Base-by-base conservation (phyloP, 352 stramenopile genomes). In the Phytophthora lateralis region DNA sequence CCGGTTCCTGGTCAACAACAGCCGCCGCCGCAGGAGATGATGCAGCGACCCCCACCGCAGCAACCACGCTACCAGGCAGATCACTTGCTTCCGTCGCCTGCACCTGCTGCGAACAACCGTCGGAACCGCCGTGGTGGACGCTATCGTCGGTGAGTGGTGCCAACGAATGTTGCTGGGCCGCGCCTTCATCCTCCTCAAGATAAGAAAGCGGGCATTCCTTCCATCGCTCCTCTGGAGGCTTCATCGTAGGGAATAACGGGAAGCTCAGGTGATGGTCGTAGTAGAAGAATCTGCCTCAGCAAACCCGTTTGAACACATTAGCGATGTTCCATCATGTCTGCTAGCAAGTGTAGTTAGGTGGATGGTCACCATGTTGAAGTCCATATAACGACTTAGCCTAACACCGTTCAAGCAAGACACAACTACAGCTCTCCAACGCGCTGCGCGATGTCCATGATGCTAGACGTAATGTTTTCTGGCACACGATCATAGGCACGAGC, bases 401-500 rank as follows among this genome's bases (percentile, higher is more conserved):
- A 20, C 26, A 42, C 29, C 3, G 6, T 44, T 34, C 20, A 35
- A 20, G 11, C 44, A 11, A 42, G 12, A 21, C 32, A 30, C 24
- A 34, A 45, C 53, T 75, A 80, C 10, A 80, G 51, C 18, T 80
- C 66, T 20, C 72, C 69, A 24, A 92, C 66, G n/a, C 79, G 80
- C 35, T 78, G 61, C 0, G 79, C 82, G 38, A 93, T 88, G 18
- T 85, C 75, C 26, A 75, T 58, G 35, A 93, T 93, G 52, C 75
- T 70, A 6, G 82, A 91, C 52, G 74, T 76, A 30, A 93, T 89
- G 59, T 77, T 76, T 60, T 90, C 76, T 11, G 76, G 82, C 47
- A 93, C 80, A n/a, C 67, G 67, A 57, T 93, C 80, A 65, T 93
- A 93, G 10, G 55, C 73, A n/a, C 80, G 60, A 43, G 74, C 76